Conservation (phyloP, 78 protist genomes). For the Pelomyxa schiedti region DNA sequence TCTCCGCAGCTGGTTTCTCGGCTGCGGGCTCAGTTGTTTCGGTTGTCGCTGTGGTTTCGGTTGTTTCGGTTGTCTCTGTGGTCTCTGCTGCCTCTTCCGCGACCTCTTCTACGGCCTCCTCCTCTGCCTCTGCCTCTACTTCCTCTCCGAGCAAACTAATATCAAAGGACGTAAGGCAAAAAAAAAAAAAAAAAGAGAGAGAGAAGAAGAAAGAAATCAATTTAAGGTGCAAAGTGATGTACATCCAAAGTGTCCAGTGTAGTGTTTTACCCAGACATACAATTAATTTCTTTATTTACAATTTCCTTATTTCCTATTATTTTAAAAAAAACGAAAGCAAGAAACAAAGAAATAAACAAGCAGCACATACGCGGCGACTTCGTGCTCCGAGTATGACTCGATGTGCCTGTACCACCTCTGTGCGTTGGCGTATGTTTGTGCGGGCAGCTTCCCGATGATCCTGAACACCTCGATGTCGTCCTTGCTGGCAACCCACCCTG, state of each 20-base stretch:
- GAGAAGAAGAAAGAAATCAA: neutral
- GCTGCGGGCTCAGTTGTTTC: slow-evolving; percentile 35
- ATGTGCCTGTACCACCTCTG: slow-evolving; percentile 65
- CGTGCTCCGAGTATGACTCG: slow-evolving; percentile 30
- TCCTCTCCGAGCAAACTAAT: neutral
- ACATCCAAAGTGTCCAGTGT: neutral
- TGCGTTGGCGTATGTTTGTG: neutral
- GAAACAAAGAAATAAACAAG: neutral
- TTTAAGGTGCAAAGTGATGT: neutral
- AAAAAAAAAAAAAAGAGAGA: too few relatives aligned
- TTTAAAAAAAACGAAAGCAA: neutral
- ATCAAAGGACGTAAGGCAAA: neutral
- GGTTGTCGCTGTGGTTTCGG: neutral
- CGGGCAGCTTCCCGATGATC: neutral
- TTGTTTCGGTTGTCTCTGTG: too few relatives aligned
- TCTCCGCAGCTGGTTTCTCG: slow-evolving; percentile 12
- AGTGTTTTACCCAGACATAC: neutral
- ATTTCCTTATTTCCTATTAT: neutral
- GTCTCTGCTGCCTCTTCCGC: neutral
- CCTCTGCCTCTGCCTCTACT: too few relatives aligned
- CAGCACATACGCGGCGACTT: slow-evolving; percentile 11
- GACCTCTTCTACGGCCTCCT: neutral
- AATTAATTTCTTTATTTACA: neutral
- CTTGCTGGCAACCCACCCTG: neutral
- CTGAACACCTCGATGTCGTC: neutral